These are phyloP conservation scores for Plasmopara halstedii DNA, from an alignment of 352 stramenopile species.

Conservation along the genomic window DNA sequence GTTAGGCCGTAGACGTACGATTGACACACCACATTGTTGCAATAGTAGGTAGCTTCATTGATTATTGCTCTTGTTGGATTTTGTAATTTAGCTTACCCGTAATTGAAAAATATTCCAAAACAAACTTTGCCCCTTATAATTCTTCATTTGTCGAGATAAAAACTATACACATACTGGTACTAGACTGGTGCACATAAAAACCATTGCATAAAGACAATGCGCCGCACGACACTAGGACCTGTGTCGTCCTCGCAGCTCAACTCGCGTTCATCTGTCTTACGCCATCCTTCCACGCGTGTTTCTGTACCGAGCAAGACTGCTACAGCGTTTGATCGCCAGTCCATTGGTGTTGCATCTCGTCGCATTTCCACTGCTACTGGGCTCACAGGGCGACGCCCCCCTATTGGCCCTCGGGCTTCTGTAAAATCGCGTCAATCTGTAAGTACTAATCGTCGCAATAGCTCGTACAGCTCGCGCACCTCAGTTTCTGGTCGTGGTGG, in stretches of 20 bases:
- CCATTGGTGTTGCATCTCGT: conserved; percentile 36
- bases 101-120: too few species aligned
- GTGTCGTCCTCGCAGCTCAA: conserved; percentile 85
- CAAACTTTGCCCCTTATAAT: too few species aligned
- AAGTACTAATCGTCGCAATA: conserved; percentile 41
- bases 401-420: conserved; percentile 31
- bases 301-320: conserved; percentile 42
- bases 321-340: conserved; percentile 39
- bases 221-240: conserved; percentile 76
- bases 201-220: too few species aligned
- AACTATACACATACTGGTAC: too few species aligned
- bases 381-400: conserved; percentile 8
- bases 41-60: too few species aligned
- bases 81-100: too few species aligned
- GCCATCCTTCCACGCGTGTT: conserved; percentile 35
- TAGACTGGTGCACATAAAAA: too few species aligned
- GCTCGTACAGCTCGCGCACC: conserved; percentile 49
- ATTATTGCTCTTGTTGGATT: too few species aligned
- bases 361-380: conserved; percentile 39
- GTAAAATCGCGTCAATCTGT: conserved; percentile 42
- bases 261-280: conserved; percentile 32
- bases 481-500: conserved; percentile 37
- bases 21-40: too few species aligned
- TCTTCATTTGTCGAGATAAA: too few species aligned
- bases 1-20: too few species aligned